Conservation (phyloP, 73 alveolate species). For the Durusdinium trenchii region DNA sequence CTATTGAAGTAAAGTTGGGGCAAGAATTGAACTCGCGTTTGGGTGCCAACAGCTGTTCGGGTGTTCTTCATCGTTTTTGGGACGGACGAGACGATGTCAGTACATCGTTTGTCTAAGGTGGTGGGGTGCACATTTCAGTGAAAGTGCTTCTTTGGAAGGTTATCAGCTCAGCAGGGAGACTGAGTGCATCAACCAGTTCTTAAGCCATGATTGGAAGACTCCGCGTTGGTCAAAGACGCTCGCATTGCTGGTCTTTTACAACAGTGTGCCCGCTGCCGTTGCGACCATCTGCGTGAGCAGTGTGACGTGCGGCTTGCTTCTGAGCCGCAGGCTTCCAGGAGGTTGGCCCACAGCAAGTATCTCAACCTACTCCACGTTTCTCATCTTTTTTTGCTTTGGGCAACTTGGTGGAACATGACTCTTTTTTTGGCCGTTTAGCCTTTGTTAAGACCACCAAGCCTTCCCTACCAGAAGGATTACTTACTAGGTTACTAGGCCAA, state of each 20-base stretch:
- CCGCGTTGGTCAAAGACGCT: background rate
- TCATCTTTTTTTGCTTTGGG: background rate
- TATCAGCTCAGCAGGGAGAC: background rate
- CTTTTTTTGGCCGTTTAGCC: no score
- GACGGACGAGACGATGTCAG: no score
- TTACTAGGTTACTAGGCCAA: no score
- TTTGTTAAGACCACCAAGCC: no score
- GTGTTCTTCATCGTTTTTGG: no score
- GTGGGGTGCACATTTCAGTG: background rate
- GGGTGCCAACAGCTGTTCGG: no score
- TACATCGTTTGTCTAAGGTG: no score
- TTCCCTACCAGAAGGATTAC: no score
- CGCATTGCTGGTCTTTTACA: conserved; percentile 32
- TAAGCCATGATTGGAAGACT: conserved; percentile 62
- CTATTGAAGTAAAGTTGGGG: no score
- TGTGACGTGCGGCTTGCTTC: background rate
- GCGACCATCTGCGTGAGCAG: background rate
- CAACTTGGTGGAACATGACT: no score
- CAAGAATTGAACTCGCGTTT: no score
- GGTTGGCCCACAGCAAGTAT: conserved; percentile 51
- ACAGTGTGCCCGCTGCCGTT: background rate
- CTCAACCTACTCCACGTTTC: background rate
- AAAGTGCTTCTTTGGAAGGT: background rate
- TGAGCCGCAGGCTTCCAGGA: background rate
- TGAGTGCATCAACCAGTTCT: background rate